phyloP scores from a whole-genome alignment of 345 rosid species.

The Eutrema japonicum region DNA sequence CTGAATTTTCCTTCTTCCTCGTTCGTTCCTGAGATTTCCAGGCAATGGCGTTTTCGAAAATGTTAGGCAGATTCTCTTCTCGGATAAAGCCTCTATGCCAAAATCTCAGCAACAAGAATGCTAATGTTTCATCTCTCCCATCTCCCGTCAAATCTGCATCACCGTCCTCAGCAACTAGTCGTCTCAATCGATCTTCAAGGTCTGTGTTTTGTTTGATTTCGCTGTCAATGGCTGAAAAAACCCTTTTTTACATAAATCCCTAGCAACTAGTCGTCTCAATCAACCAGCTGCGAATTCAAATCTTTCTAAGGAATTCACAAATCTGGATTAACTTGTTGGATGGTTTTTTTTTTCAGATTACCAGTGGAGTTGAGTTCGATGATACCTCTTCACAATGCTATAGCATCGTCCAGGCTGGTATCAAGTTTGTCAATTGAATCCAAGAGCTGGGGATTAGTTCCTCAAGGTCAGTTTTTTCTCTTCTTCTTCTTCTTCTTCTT shows the following conservation, averaged over 20 bases:
- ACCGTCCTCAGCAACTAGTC: conserved; percentile 45
- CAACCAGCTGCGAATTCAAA: not conserved
- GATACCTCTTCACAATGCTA: conserved; percentile 69
- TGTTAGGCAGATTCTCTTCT: conserved; percentile 45
- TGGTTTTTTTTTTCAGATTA: conserved; percentile 45
- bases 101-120: conserved; percentile 43
- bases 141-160: conserved; percentile 43
- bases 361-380: conserved; percentile 70
- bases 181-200: conserved; percentile 49
- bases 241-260: not conserved
- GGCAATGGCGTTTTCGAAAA: conserved; percentile 54
- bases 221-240: not conserved
- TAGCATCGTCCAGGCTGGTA: conserved; percentile 64
- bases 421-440: conserved; percentile 67
- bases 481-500: not conserved
- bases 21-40: not conserved
- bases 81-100: conserved; percentile 49
- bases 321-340: not conserved
- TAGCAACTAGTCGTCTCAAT: too few species aligned
- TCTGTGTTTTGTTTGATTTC: not conserved
- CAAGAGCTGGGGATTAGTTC: conserved; percentile 67
- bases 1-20: not conserved
- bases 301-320: not conserved
- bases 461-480: conserved; percentile 56
- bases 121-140: conserved; percentile 38